Conservation (phyloP, 1,139 yeast genomes). For the Pichia inconspicua region DNA sequence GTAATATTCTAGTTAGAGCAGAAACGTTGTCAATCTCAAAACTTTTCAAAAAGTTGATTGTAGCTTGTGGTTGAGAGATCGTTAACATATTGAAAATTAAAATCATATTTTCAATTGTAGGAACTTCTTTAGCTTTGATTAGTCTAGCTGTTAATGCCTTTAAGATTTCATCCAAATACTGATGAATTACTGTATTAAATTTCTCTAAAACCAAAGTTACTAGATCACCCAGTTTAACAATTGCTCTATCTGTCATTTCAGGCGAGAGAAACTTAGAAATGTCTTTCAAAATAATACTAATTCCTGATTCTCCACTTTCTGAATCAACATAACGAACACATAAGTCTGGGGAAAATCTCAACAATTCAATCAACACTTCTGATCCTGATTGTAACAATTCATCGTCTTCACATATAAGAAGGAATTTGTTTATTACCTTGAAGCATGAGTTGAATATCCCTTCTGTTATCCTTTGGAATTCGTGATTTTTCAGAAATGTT, state of each 20-base stretch:
- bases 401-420: conserved; percentile 59
- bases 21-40: conserved; percentile 32
- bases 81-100: conserved; percentile 71
- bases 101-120: conserved; percentile 69
- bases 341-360: conserved; percentile 39
- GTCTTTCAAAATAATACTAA: conserved; percentile 48
- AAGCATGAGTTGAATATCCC: conserved; percentile 42
- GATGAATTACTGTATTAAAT: conserved; percentile 37
- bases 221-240: conserved; percentile 63
- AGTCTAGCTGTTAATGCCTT: conserved; percentile 68
- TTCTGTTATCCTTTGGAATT: conserved; percentile 20
- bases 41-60: conserved; percentile 51
- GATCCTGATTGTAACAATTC: conserved; percentile 75
- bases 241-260: conserved; percentile 68
- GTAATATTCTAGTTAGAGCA: conserved; percentile 45
- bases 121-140: conserved; percentile 54
- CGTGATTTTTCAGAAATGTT: conserved; percentile 41
- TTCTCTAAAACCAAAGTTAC: conserved; percentile 58
- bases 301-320: conserved; percentile 38
- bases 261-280: conserved; percentile 70
- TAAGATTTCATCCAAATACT: conserved; percentile 49
- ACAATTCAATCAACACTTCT: conserved; percentile 58
- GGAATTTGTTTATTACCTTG: conserved; percentile 44
- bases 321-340: conserved; percentile 35
- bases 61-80: conserved; percentile 49